Conservation (phyloP, 441 rosid genomes). For the Francoa sonchifolia region DNA sequence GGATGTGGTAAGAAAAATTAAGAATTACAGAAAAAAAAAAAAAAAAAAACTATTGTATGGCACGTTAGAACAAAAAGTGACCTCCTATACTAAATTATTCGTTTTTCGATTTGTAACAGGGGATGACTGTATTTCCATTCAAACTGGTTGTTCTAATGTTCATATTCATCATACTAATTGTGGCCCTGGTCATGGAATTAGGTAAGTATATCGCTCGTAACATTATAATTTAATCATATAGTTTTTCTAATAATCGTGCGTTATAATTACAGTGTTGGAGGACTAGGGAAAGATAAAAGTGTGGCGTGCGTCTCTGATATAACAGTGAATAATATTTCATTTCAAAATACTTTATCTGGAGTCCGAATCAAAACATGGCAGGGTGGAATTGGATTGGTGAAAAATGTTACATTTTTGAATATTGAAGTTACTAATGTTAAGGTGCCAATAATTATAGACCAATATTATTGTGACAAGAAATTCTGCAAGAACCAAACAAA, state of each 20-base stretch:
- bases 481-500: slow-evolving; percentile 61
- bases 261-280: slow-evolving; percentile 42
- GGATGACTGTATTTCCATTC: slow-evolving; percentile 86
- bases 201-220: slow-evolving; percentile 21
- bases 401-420: slow-evolving; percentile 59
- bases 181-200: slow-evolving; percentile 88
- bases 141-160: slow-evolving; percentile 69
- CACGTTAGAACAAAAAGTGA: slow-evolving; percentile 21
- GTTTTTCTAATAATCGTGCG: neutral
- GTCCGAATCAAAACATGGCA: slow-evolving; percentile 91
- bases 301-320: slow-evolving; percentile 70
- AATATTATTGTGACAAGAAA: slow-evolving; percentile 69
- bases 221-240: neutral
- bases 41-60: slow-evolving; percentile 21
- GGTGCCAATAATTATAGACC: slow-evolving; percentile 68
- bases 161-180: slow-evolving; percentile 64
- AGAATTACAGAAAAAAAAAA: neutral
- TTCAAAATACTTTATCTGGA: slow-evolving; percentile 49
- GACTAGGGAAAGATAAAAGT: slow-evolving; percentile 61
- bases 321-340: slow-evolving; percentile 39
- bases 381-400: slow-evolving; percentile 77
- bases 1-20: slow-evolving; percentile 41
- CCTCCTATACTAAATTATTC: neutral
- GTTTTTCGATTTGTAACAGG: slow-evolving; percentile 24
- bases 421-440: slow-evolving; percentile 58